A percentile compares a stretch with the other conserved stretches of the same genome.
phyloP scores from a whole-genome alignment of 108 stramenopile species.

The Fistulifera pelliculosa region DNA sequence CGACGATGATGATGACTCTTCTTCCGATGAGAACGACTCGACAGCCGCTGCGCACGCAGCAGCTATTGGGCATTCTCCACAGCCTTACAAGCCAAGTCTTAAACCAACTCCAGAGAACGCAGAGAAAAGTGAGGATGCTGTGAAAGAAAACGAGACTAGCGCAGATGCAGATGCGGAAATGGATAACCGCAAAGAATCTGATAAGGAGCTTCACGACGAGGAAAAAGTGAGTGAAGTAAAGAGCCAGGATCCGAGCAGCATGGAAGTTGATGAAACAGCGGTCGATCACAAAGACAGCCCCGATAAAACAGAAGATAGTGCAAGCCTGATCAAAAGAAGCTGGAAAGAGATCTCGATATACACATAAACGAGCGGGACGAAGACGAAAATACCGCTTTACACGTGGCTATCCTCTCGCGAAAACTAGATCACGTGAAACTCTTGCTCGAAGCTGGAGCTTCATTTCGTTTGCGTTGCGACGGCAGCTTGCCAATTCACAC shows the following conservation, averaged over 20 bases:
- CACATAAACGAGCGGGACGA: slow-evolving; percentile 79
- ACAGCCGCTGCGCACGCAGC: slow-evolving; percentile 63
- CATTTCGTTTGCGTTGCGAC: slow-evolving; percentile 65
- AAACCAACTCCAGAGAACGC: not conserved
- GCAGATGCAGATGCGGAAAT: not conserved
- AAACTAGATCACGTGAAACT: slow-evolving; percentile 77
- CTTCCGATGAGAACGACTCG: slow-evolving; percentile 57
- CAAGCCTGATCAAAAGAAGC: too few species aligned
- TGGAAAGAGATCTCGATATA: slow-evolving; percentile 1
- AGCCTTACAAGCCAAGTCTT: not conserved
- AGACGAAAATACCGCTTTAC: slow-evolving; percentile 85
- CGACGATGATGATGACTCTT: slow-evolving; percentile 18
- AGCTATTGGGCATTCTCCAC: slow-evolving; percentile 65
- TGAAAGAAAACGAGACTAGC: not conserved
- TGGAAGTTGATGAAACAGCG: not conserved
- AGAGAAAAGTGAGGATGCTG: slow-evolving; percentile 10
- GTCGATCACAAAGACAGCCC: too few species aligned
- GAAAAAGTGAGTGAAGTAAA: not conserved
- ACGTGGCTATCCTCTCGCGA: slow-evolving; percentile 73
- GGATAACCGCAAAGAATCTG: not conserved
- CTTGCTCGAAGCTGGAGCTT: slow-evolving; percentile 66
- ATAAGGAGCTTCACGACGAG: too few species aligned
- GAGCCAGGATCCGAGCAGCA: not conserved
- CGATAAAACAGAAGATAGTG: too few species aligned
- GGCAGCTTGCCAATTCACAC: slow-evolving; percentile 72